Base-by-base conservation (phyloP, 1,284 basidiomycete genomes). In the Tilletia indica region DNA sequence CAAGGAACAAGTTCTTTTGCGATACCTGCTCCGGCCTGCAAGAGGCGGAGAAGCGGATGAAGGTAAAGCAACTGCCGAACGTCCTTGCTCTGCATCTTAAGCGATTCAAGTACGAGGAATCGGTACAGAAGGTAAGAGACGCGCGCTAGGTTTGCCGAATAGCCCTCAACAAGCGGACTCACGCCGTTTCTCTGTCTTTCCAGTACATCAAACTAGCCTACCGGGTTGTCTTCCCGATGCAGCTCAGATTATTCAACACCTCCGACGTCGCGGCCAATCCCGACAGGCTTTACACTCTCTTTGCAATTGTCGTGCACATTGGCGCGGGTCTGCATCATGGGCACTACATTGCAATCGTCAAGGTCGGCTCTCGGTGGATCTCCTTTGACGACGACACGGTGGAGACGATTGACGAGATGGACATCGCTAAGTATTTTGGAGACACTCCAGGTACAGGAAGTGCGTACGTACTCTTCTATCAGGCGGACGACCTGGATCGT, bases 41-140 rank as follows among this genome's bases (percentile, higher is more conserved):
- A 85, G 97, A 99, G 85, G 96, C 97, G 0, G 96, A 99, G 87
- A 96, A 97, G 87, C 88, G 95, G 77, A 98, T 98, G 94, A 97
- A 97, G 86, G 94, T 99, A 85, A 97, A 97, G 86, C 91, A 91
- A 78, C 87, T 97, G 4, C 94, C 96, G 5, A 94, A 97, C 83
- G 88, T 99, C 51, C 90, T 99, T 36, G 94, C 95, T 14, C 87
- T 99, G 51, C 96, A 99, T 85, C 87, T 99, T 70, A 99, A 99
- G 86, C 90, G 97, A 45, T 99, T 99, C 90, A 97, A 96, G 85
- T 97, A 94, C 83, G 94, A 97, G 84, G 94, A 97, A 84, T 90
- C 93, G 73, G 86, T 92, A 4, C 90, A 91, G 54, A 58, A 64
- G 38, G 70, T 71, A 31, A 21, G 64, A 48, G 25, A 63, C 19